Percentiles rank a stretch among this genome's conserved stretches.
phyloP scores from a whole-genome alignment of 768 basidiomycete genomes.

The Hygrophorus russula region DNA sequence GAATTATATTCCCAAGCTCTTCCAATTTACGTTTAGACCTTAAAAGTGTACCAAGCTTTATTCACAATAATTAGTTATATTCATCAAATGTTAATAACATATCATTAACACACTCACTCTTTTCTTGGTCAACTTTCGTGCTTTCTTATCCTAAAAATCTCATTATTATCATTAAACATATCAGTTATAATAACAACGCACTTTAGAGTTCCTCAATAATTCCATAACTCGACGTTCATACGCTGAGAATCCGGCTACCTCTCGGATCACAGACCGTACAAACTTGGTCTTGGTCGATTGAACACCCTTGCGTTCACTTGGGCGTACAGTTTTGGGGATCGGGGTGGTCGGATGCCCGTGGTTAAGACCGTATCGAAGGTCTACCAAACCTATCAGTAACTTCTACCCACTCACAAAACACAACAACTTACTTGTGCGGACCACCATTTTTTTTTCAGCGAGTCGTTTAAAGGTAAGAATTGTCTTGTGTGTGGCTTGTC shows the following conservation, averaged over 20 bases:
- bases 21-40: conserved; percentile 99
- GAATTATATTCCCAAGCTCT: conserved; percentile 85
- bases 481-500: conserved; percentile 40
- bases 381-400: conserved; percentile 26
- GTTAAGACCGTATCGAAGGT: conserved; percentile 78
- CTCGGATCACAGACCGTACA: conserved; percentile 86
- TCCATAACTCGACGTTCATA: conserved; percentile 99
- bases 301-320: conserved; percentile 88
- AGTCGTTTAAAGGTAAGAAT: conserved; percentile 31
- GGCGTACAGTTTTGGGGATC: conserved; percentile 63
- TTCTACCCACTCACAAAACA: background rate
- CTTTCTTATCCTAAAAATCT: conserved; percentile 83
- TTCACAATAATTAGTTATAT: too few relatives aligned
- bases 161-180: background rate
- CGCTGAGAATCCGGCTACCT: conserved; percentile 95
- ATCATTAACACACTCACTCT: too few relatives aligned
- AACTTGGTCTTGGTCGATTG: conserved; percentile 87
- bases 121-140: conserved; percentile 98
- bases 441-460: conserved; percentile 64
- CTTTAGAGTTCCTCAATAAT: conserved; percentile 94
- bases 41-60: conserved; percentile 89
- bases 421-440: conserved; percentile 55
- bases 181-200: conserved; percentile 23
- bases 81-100: too few relatives aligned
- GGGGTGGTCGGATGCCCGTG: conserved; percentile 83